phyloP scores from a whole-genome alignment of 345 rosid genomes.

The Dovyalis caffra region DNA sequence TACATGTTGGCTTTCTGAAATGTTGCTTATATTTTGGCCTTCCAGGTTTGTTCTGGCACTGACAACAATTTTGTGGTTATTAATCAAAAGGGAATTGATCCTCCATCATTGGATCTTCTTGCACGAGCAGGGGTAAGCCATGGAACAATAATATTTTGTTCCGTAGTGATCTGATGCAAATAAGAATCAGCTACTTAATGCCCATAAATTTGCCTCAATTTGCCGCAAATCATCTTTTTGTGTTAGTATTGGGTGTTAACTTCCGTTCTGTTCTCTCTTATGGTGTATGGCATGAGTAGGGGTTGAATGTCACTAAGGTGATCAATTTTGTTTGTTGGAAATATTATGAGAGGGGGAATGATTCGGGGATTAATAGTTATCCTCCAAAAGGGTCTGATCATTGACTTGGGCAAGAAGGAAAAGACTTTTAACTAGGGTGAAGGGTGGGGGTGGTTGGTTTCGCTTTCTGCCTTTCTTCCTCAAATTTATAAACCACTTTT shows the following conservation, averaged over 20 bases:
- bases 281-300: not conserved
- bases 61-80: slow-evolving; percentile 78
- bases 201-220: not conserved
- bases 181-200: not conserved
- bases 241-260: not conserved
- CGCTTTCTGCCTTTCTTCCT: not conserved
- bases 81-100: slow-evolving; percentile 98
- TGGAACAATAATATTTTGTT: not conserved
- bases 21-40: slow-evolving; percentile 11
- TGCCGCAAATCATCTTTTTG: not conserved
- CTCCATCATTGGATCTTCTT: slow-evolving; percentile 91
- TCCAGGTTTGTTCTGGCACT: slow-evolving; percentile 85
- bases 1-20: slow-evolving; percentile 2
- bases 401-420: not conserved
- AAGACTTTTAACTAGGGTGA: not conserved
- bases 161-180: not conserved
- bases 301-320: not conserved
- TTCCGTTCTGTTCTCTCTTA: not conserved
- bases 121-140: slow-evolving; percentile 92
- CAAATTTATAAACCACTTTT: not conserved
- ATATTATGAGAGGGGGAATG: not conserved
- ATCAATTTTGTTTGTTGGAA: not conserved
- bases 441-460: not conserved
- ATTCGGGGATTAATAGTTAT: not conserved
- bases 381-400: not conserved